A percentile compares a stretch with the other conserved stretches of the same genome.
phyloP scores from a whole-genome alignment of 2,329 filamentous ascomycete genomes.

The Trichoderma harzianum region DNA sequence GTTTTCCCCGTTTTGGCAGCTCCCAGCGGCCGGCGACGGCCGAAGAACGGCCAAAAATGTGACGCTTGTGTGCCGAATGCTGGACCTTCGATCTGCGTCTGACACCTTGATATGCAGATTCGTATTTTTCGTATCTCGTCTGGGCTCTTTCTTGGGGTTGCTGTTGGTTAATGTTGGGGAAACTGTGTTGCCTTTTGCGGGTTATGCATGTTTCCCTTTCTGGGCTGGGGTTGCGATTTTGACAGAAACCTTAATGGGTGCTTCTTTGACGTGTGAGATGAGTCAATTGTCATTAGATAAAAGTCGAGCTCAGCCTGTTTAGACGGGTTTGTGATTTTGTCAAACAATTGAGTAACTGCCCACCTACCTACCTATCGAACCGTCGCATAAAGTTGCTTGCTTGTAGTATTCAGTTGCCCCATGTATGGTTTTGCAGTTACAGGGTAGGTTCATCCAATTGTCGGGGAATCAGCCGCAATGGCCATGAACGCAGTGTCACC shows the following conservation, averaged over 20 bases:
- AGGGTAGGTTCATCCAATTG: neutral
- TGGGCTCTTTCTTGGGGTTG: neutral
- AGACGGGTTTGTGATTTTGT: neutral
- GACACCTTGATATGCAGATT: neutral
- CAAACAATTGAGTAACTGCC: neutral
- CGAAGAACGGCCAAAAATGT: neutral
- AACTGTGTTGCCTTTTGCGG: neutral
- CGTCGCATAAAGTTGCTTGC: neutral
- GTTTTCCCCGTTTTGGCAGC: neutral
- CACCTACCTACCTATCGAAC: neutral
- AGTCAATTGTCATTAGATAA: neutral
- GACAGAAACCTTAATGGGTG: neutral
- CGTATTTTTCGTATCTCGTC: neutral
- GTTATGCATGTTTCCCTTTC: neutral
- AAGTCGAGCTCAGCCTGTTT: neutral
- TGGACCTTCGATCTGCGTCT: neutral
- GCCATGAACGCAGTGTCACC: neutral
- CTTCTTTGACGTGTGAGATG: neutral
- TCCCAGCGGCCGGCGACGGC: slow-evolving; percentile 13
- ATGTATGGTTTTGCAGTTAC: neutral
- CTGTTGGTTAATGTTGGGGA: neutral
- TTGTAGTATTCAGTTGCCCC: neutral
- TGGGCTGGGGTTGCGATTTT: neutral
- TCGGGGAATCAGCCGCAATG: neutral
- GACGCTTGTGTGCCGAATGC: neutral